Evolutionary conservation across 805 yeast genomes (phyloP), one percentile per base, ranked within the genome.

Genomic region (Saccharomycopsis capsularis): DNA sequence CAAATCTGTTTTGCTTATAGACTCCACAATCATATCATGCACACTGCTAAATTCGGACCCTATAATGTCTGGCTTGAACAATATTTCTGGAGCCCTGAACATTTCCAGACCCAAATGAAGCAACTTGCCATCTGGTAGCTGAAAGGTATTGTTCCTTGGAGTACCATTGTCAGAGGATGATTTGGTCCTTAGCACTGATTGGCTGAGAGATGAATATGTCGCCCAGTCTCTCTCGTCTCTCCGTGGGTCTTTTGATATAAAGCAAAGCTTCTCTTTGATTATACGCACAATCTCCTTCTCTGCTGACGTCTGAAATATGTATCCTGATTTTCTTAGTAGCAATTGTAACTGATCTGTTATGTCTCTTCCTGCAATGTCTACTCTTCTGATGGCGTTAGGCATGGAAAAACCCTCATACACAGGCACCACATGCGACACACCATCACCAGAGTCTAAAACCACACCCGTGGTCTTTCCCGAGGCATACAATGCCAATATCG

Each of bases 401-500:
- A 90, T 62, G 11, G 90, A 73, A 63, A 87, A 90, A 3, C 98
- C 98, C 52, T 88, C 89, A 64, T 79, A 91, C 0, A 91, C 87
- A 0, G 97, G 96, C 2, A 88, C 95, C 6, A 85, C 73, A 59
- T 85, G 90, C 36, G 85, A 76, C 23, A 88, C 95, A 3, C 97
- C 97, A 63, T 90, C 97, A 3, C 97, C 97, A n/a, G 83, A 76
- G 60, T 90, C 96, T 11, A 91, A 60, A 2, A 87, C 95, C 35
- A 87, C 76, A 1, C 97, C 98, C 0, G 95, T 89, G 5, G 97
- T 90, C 56, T 87, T 69, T 0, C 97, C 98, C 3, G 86, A 75
- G 0, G 97, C 89, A 65, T 91, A 90, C 36, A 90, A 67, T 3
- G 96, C 75, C 36, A 90, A 68, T 9, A 89, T 89, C 0, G 95